Conservation (phyloP, 1,284 basidiomycete genomes). For the Ganoderma boninense region DNA sequence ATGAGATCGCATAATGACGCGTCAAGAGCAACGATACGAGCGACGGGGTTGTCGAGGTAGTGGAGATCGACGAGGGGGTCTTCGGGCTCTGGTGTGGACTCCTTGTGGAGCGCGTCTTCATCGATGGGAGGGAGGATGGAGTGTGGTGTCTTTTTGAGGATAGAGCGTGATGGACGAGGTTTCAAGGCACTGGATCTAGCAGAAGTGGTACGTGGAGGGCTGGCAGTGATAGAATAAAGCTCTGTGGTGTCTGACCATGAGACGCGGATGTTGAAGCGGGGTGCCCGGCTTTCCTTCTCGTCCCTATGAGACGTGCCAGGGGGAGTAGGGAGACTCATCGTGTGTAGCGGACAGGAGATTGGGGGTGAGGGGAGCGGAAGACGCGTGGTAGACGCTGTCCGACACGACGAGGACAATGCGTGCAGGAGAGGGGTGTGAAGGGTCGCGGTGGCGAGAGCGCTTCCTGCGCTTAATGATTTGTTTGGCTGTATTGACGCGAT, state of each 20-base stretch:
- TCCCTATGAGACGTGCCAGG: constrained; percentile 64
- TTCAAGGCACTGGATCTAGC: constrained; percentile 46
- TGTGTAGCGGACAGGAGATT: neutral
- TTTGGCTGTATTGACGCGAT: constrained; percentile 34
- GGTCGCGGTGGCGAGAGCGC: constrained; percentile 11
- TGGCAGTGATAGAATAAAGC: constrained; percentile 56
- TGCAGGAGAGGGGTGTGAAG: constrained; percentile 17
- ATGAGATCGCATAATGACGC: constrained; percentile 64
- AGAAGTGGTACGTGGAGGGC: constrained; percentile 40
- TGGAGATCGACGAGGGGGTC: constrained; percentile 68
- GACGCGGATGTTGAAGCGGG: constrained; percentile 52
- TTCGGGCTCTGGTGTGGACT: constrained; percentile 74
- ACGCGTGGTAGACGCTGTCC: constrained; percentile 12
- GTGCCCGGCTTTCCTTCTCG: constrained; percentile 57
- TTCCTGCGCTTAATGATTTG: constrained; percentile 29
- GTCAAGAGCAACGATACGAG: constrained; percentile 59
- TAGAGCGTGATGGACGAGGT: constrained; percentile 61
- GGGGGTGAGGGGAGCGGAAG: constrained; percentile 1
- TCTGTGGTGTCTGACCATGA: constrained; percentile 67
- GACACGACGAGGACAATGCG: constrained; percentile 20
- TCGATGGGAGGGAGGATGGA: constrained; percentile 47
- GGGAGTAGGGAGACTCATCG: constrained; percentile 62
- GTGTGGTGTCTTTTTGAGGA: constrained; percentile 61
- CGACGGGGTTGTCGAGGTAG: constrained; percentile 70
- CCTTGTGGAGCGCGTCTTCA: constrained; percentile 54